phyloP scores from a whole-genome alignment of 371 early-diverging fungal genomes.

The Apophysomyces variabilis region DNA sequence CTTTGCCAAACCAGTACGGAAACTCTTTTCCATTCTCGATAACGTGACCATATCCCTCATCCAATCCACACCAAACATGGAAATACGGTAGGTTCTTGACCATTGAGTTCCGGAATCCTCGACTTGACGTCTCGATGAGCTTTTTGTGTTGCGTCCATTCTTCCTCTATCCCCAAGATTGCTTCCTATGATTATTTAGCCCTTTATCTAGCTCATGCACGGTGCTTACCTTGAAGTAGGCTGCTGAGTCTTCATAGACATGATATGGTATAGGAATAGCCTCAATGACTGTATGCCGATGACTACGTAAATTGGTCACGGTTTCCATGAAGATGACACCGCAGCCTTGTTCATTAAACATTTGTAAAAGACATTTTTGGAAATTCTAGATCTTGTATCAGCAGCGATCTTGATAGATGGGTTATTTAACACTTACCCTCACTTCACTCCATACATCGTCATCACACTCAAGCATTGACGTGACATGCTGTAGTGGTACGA shows the following conservation, averaged over 20 bases:
- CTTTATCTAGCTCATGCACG: neutral
- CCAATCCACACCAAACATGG: conserved; percentile 94
- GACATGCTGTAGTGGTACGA: conserved; percentile 89
- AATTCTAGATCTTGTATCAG: conserved; percentile 62
- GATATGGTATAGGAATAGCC: conserved; percentile 88
- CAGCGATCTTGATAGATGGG: no score
- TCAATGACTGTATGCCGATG: conserved; percentile 90
- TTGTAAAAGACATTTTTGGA: conserved; percentile 90
- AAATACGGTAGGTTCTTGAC: conserved; percentile 88
- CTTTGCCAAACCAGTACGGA: conserved; percentile 84
- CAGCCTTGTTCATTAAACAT: conserved; percentile 78
- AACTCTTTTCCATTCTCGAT: conserved; percentile 86
- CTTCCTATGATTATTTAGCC: conserved; percentile 59
- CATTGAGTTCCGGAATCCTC: conserved; percentile 76
- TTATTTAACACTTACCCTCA: conserved; percentile 58
- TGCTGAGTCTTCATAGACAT: conserved; percentile 75
- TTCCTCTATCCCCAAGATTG: conserved; percentile 71
- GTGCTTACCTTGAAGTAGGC: conserved; percentile 77
- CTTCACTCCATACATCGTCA: conserved; percentile 93
- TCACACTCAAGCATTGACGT: conserved; percentile 84
- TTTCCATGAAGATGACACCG: conserved; percentile 88
- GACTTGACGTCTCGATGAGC: conserved; percentile 78
- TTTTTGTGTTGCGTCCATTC: conserved; percentile 95
- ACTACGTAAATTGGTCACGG: conserved; percentile 72
- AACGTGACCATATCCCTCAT: conserved; percentile 93